Evolutionary conservation across 2,329 filamentous ascomycete genomes (phyloP).

Genomic region (Nectriaceae sp.): DNA sequence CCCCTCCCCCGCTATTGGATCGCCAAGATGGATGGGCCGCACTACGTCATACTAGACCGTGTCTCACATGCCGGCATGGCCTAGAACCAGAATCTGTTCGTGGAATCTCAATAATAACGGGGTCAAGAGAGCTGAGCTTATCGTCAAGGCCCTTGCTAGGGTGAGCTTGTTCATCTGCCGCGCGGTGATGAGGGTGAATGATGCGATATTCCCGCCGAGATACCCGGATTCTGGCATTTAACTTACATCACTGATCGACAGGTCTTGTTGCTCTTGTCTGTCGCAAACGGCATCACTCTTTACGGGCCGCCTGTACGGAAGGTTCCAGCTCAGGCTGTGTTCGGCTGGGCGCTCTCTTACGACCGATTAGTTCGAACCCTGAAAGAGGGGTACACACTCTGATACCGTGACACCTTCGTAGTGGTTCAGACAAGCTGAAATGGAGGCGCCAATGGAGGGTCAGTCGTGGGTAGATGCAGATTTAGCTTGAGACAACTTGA

Average conservation of each 20-base stretch:
- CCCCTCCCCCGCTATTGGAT: conserved; percentile 1
- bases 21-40: conserved; percentile 1
- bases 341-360: too few relatives aligned
- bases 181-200: too few relatives aligned
- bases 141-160: too few relatives aligned
- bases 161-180: too few relatives aligned
- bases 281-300: background rate
- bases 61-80: conserved; percentile 3
- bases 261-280: background rate
- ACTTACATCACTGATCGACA: background rate
- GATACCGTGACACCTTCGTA: background rate
- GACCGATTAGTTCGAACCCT: too few relatives aligned
- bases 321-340: too few relatives aligned
- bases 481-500: background rate
- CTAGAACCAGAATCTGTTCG: background rate
- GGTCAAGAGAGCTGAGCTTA: too few relatives aligned
- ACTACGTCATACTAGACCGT: conserved; percentile 28
- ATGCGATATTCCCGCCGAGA: background rate
- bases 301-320: too few relatives aligned
- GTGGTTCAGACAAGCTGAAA: background rate
- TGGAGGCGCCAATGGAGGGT: background rate
- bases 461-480: background rate
- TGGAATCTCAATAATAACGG: too few relatives aligned
- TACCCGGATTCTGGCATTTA: background rate
- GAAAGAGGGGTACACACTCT: background rate